phyloP scores from a whole-genome alignment of 306 rosid genomes.

The Malus sylvestris region DNA sequence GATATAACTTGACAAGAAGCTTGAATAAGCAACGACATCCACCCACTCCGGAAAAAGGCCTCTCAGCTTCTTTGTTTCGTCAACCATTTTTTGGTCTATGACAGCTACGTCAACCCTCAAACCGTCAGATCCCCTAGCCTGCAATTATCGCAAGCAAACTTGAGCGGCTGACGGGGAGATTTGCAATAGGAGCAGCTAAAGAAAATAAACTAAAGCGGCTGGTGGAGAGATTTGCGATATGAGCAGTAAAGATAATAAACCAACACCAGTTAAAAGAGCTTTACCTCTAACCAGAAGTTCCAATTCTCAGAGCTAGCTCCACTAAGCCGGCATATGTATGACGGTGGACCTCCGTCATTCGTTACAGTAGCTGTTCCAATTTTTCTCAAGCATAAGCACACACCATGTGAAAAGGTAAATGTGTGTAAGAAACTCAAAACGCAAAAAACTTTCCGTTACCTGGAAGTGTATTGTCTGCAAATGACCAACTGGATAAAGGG shows the following conservation, averaged over 20 bases:
- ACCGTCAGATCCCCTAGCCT: conserved; percentile 61
- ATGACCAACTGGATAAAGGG: conserved; percentile 96
- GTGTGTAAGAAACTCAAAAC: background rate
- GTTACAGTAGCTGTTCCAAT: conserved; percentile 53
- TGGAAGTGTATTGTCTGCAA: conserved; percentile 73
- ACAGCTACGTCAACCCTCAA: conserved; percentile 77
- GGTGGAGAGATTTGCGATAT: background rate
- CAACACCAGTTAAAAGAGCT: background rate
- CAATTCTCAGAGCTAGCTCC: conserved; percentile 74
- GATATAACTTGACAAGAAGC: conserved; percentile 62
- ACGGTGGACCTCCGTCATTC: conserved; percentile 57
- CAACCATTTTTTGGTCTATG: conserved; percentile 67
- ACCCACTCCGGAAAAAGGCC: conserved; percentile 83
- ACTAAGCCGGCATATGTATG: conserved; percentile 70
- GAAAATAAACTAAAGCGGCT: background rate
- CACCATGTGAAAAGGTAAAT: conserved; percentile 9
- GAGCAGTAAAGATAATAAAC: conserved; percentile 1
- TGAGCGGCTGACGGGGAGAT: background rate
- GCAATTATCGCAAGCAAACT: conserved; percentile 8
- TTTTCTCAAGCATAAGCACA: conserved; percentile 16
- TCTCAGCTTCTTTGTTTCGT: conserved; percentile 58
- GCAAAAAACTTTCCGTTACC: conserved; percentile 33
- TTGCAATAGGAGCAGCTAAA: background rate
- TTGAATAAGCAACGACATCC: conserved; percentile 63
- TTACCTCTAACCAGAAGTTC: conserved; percentile 95